Evolutionary conservation across 148 eudicot species (phyloP).

Genomic region (Linanthus parryae): DNA sequence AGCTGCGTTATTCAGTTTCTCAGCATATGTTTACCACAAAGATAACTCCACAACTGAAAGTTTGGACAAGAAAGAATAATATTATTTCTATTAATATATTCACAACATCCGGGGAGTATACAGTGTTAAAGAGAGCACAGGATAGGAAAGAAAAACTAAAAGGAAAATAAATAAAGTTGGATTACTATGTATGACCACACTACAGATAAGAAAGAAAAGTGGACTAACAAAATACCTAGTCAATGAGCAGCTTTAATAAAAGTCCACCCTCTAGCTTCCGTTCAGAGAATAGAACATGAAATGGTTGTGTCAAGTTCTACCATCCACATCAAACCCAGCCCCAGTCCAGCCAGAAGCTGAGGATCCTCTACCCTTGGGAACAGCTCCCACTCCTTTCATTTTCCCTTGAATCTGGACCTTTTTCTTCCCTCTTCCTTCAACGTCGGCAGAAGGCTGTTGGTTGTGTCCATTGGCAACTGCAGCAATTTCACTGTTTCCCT

Average conservation of each 20-base stretch:
- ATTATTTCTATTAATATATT: too few species aligned
- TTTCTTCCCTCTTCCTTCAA: slow-evolving; percentile 75
- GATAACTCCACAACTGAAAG: too few species aligned
- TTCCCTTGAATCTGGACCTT: slow-evolving; percentile 51
- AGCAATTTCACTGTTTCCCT: slow-evolving; percentile 25
- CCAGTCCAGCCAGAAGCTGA: slow-evolving; percentile 84
- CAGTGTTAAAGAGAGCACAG: too few species aligned
- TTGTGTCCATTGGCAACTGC: slow-evolving; percentile 20
- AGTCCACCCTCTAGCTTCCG: not conserved
- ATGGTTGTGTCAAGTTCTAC: slow-evolving; percentile 34
- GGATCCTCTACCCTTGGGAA: slow-evolving; percentile 71
- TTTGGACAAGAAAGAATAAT: too few species aligned
- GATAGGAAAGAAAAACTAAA: too few species aligned
- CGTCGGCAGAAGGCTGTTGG: slow-evolving; percentile 36
- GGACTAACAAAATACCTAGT: too few species aligned
- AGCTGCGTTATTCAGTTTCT: too few species aligned
- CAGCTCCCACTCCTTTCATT: slow-evolving; percentile 71
- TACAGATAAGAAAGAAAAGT: too few species aligned
- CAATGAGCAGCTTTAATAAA: slow-evolving; percentile 1
- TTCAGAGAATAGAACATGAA: not conserved
- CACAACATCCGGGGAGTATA: too few species aligned
- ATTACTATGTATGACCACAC: too few species aligned
- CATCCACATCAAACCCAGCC: slow-evolving; percentile 84
- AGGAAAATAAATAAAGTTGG: too few species aligned
- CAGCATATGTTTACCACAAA: too few species aligned